Evolutionary conservation across 164 flowering plant species (phyloP), one percentile per base, ranked within the genome.

Genomic region (Houttuynia cordata): DNA sequence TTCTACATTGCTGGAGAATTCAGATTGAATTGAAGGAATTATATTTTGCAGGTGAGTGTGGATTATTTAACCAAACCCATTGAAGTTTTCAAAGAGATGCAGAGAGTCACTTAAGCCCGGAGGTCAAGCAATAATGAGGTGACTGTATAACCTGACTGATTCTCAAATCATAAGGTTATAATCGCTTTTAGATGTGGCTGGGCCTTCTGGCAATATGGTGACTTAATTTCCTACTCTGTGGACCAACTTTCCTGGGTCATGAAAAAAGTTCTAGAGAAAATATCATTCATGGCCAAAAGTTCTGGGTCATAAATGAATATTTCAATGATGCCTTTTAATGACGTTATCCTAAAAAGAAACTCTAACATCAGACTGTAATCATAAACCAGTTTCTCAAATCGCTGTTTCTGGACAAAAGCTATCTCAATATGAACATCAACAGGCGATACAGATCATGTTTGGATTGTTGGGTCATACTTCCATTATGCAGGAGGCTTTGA

Each of bases 361-460:
- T 45, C 49, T 45, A 45, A 45, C 49, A 10, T 12, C 17, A 12
- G 8, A 12, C 12, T 45, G 49, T 41, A 12, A 17, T 62, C 61
- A 20, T 41, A 12, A 24, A 53, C 9, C 81, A 92, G 98, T 79
- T 92, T 92, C 76, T 92, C 98, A 12, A 92, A 92, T 62, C 92
- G 96, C 22, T 92, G 98, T 74, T 92, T 92, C 69, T 92, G 70
- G 67, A 88, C 96, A n/a, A 92, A 88, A 75, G 98, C 96, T 61
- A 87, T 92, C 73, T 92, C 96, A 7, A 87, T 92, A 71, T 92
- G 98, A 96, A 92, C 98, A 65, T 87, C 98, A 70, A 88, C 96
- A 0, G 80, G 93, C 40, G 98, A 92, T 73, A 74, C 88, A 54
- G 96, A 92, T 68, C 98, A 92, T 75, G 84, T 65, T 59, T 41